Base-by-base conservation (phyloP, 352 stramenopile species). In the Peronospora tabacina region DNA sequence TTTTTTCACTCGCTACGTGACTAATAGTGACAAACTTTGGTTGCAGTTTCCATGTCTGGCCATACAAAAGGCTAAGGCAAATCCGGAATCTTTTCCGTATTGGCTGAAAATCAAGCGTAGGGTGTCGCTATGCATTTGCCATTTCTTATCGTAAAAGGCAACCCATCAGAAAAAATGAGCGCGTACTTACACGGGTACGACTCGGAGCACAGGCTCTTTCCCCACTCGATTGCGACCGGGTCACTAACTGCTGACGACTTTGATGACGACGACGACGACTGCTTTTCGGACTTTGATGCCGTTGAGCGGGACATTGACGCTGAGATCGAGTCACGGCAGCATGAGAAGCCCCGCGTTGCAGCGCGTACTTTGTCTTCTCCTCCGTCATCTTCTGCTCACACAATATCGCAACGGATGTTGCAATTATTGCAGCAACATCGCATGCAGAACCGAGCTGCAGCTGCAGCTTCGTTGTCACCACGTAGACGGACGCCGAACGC, bases 301-400 rank as follows among this genome's bases (percentile, higher is more conserved):
- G 54, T 82, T 19, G 74, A 88, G 59, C 66, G 77, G 10, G 77
- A 86, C 47, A 82, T 85, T 12, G 77, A 88, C 62, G 48, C 80
- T 24, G 74, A 86, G 52, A 88, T 88, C 36, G 72, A 87, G 45
- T 73, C 72, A 39, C 71, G 71, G 19, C 71, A 61, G 16, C 53
- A 20, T 37, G 20, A 55, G 9, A 26, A 37, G 12, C 24, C 37
- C 10, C 5, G 2, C 17, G 37, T 30, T 16, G 17, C 37, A 17
- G 6, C 26, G 11, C 39, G 11, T 19, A 2, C 10, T 9, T 9
- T 9, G 29, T 26, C 41, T 15, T 28, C 44, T 5, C 6, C 8
- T 12, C 33, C 40, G 1, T 16, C 47, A 5, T 51, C 55, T 5
- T 28, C 47, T 30, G 40, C 50, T 19, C 61, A 55, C 8, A 83